Evolutionary conservation across 805 yeast genomes (phyloP).

Genomic region (Yarrowia keelungensis): DNA sequence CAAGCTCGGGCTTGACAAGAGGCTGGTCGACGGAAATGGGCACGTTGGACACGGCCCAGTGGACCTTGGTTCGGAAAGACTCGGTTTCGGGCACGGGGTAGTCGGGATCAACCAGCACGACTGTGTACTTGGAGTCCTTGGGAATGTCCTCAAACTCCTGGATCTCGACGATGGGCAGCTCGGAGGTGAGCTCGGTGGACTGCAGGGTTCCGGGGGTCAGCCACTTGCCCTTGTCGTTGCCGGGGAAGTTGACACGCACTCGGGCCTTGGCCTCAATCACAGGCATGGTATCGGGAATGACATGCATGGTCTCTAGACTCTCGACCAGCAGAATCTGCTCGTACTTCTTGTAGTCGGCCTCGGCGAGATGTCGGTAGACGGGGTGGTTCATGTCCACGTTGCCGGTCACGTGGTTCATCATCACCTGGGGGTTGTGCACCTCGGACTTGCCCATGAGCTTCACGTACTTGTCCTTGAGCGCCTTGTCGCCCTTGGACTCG

Average conservation of each 20-base stretch:
- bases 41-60: constrained; percentile 78
- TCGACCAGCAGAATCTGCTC: constrained; percentile 86
- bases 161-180: constrained; percentile 78
- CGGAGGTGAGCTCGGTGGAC: constrained; percentile 73
- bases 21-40: constrained; percentile 58
- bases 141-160: constrained; percentile 68
- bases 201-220: constrained; percentile 78
- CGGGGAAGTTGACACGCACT: constrained; percentile 76
- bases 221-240: constrained; percentile 64
- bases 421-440: constrained; percentile 80
- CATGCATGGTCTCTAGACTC: constrained; percentile 81
- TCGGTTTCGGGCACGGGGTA: constrained; percentile 77
- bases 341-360: constrained; percentile 73
- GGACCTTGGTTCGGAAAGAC: constrained; percentile 71
- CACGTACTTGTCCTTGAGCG: constrained; percentile 42
- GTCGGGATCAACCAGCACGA: constrained; percentile 89
- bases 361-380: constrained; percentile 74
- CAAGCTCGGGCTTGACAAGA: constrained; percentile 45
- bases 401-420: constrained; percentile 63
- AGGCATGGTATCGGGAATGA: constrained; percentile 93
- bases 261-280: constrained; percentile 83
- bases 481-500: constrained; percentile 44
- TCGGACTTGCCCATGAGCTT: constrained; percentile 67
- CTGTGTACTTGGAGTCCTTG: constrained; percentile 67
- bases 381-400: constrained; percentile 73